phyloP scores from a whole-genome alignment of 768 basidiomycete species.

The Kwoniella botswanensis region DNA sequence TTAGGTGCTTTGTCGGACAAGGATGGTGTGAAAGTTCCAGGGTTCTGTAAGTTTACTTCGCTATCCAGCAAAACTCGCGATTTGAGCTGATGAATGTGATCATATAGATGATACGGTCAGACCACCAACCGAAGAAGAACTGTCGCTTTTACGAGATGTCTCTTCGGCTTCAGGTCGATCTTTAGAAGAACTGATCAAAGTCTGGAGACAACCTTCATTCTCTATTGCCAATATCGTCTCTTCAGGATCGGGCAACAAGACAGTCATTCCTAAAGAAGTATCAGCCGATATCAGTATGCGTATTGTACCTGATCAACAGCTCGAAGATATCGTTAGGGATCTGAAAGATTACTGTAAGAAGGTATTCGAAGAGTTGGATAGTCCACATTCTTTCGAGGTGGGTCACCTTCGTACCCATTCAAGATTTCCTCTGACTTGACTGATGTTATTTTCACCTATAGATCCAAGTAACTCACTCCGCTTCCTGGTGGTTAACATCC shows the following conservation, averaged over 20 bases:
- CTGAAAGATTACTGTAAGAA: slow-evolving; percentile 67
- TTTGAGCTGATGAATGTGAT: no score
- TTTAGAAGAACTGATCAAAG: slow-evolving; percentile 70
- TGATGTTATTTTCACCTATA: neutral
- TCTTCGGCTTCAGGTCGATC: slow-evolving; percentile 72
- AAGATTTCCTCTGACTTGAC: neutral
- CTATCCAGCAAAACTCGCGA: no score
- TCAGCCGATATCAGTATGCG: slow-evolving; percentile 86
- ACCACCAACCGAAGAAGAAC: slow-evolving; percentile 70
- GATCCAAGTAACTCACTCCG: slow-evolving; percentile 76
- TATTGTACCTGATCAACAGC: slow-evolving; percentile 85
- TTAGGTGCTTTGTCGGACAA: slow-evolving; percentile 71
- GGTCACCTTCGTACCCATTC: slow-evolving; percentile 23
- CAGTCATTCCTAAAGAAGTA: slow-evolving; percentile 85
- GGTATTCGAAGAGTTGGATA: slow-evolving; percentile 68
- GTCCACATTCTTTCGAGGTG: slow-evolving; percentile 76
- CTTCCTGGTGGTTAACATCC: slow-evolving; percentile 96
- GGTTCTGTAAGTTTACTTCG: slow-evolving; percentile 71
- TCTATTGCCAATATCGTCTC: slow-evolving; percentile 84
- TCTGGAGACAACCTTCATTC: slow-evolving; percentile 89
- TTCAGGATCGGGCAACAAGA: slow-evolving; percentile 66
- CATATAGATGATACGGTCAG: slow-evolving; percentile 68
- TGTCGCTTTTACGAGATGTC: slow-evolving; percentile 70
- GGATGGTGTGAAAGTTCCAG: slow-evolving; percentile 71
- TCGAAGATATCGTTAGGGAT: slow-evolving; percentile 63